These are phyloP conservation scores for Termitomyces sp. DNA, from an alignment of 768 basidiomycete genomes.

Conservation along the genomic window DNA sequence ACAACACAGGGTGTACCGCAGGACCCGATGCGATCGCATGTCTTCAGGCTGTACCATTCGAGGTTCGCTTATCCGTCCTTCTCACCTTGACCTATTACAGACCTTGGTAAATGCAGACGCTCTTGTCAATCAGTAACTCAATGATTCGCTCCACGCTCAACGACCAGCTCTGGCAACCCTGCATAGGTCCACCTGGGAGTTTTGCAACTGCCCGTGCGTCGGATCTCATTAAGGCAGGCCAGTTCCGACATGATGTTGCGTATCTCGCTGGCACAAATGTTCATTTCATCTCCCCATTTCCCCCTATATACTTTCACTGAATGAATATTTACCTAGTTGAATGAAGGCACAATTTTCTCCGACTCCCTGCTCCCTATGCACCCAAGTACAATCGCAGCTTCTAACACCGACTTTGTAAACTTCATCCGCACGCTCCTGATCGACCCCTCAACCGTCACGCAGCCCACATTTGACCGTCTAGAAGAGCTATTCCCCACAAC, in stretches of 20 bases:
- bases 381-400: constrained; percentile 33
- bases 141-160: constrained; percentile 44
- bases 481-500: constrained; percentile 31
- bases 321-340: constrained; percentile 17
- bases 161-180: constrained; percentile 51
- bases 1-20: constrained; percentile 41
- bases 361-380: constrained; percentile 39
- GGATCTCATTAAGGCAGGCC: constrained; percentile 34
- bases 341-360: constrained; percentile 39
- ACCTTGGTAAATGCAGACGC: constrained; percentile 25
- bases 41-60: constrained; percentile 39
- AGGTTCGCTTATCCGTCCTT: constrained; percentile 21
- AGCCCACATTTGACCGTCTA: constrained; percentile 32
- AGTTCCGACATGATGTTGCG: constrained; percentile 45
- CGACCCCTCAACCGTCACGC: constrained; percentile 44
- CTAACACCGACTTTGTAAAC: constrained; percentile 38
- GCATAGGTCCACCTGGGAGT: constrained; percentile 47
- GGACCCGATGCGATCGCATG: constrained; percentile 40
- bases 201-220: constrained; percentile 43
- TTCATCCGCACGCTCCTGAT: constrained; percentile 45
- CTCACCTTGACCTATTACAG: not conserved
- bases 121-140: constrained; percentile 39
- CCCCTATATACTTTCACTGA: constrained; percentile 27
- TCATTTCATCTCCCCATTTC: constrained; percentile 24
- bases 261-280: constrained; percentile 54